Evolutionary conservation across 2,329 filamentous ascomycete species (phyloP).

Genomic region (Aureobasidium sp.): DNA sequence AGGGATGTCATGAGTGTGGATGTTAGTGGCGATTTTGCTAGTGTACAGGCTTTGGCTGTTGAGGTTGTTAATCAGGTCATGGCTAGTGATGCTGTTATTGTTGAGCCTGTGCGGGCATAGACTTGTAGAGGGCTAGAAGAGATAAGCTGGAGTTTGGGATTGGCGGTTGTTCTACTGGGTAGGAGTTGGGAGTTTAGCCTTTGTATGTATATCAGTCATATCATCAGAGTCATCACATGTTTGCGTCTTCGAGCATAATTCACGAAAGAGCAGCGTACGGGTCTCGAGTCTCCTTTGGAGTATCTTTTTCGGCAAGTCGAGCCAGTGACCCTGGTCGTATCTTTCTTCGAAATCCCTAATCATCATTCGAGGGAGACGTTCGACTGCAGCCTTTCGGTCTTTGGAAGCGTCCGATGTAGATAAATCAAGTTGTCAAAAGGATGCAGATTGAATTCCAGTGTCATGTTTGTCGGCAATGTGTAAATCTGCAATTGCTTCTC

Average conservation of each 20-base stretch:
- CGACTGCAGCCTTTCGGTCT: too few relatives aligned
- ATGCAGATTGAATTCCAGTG: too few relatives aligned
- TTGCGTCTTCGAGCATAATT: too few relatives aligned
- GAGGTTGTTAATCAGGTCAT: slow-evolving; percentile 32
- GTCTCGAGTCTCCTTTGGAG: too few relatives aligned
- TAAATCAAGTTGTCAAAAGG: too few relatives aligned
- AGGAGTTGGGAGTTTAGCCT: not conserved
- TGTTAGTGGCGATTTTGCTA: slow-evolving; percentile 33
- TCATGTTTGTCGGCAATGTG: too few relatives aligned
- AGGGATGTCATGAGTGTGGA: slow-evolving; percentile 40
- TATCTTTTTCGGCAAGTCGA: not conserved
- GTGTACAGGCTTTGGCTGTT: slow-evolving; percentile 34
- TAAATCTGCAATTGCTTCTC: too few relatives aligned
- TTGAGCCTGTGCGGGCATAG: not conserved
- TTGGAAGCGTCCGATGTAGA: too few relatives aligned
- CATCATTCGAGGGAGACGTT: too few relatives aligned
- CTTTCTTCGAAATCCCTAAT: not conserved
- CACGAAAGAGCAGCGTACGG: too few relatives aligned
- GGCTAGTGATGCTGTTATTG: slow-evolving; percentile 13
- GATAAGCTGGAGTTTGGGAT: not conserved
- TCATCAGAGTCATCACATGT: too few relatives aligned
- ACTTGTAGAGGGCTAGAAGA: not conserved
- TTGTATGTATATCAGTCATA: not conserved
- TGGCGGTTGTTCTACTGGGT: not conserved
- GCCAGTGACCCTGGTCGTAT: not conserved